Base-by-base conservation (phyloP, 2,329 filamentous ascomycete genomes). In the Aspergillus intermedius region DNA sequence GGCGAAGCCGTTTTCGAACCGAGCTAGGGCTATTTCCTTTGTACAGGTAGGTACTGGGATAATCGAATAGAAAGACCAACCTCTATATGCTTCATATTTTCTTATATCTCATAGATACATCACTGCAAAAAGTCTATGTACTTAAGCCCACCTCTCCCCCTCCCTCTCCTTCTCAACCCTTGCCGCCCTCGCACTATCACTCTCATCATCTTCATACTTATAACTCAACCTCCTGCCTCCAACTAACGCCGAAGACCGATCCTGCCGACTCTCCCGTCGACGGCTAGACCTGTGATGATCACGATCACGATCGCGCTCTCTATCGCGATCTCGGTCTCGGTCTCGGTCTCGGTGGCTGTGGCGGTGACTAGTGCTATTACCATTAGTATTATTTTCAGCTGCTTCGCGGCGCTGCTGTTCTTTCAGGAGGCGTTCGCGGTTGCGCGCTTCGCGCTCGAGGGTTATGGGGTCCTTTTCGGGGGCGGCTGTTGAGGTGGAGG, bases 391-490 rank as follows among this genome's bases (percentile, higher is more conserved):
- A 37, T 37, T 40, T 21, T 40, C 37, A 15, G 67, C 61, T 6
- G 74, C 74, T 4, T 90, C 86, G 4, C 73, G 74, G 9, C 76
- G 78, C 48, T 93, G 88, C 55, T 78, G 76, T 60, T 87, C 84
- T 53, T 80, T 82, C 39, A 88, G 64, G 48, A 80, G 71, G 6
- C 79, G 74, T 66, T 91, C 87, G 12, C 70, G 66, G 42, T 75
- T 73, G 55, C 89, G 74, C 46, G 80, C 76, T 51, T 85, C 84
- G 57, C 88, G 89, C 64, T 91, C 87, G 46, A 86, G 77, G 37
- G 86, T 88, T 62, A 88, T 61, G 74, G 81, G 58, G 78, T 91
- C 81, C 83, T 89, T 72, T 30, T 71, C 65, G 1, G 61, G 56
- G 21, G 61, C 60, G 3, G 59, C 40, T 4, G 52, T 44, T 17